A percentile compares a stretch with the other conserved stretches of the same genome.
phyloP scores from a whole-genome alignment of 768 basidiomycete species.

The Pleurotus ostreatus region DNA sequence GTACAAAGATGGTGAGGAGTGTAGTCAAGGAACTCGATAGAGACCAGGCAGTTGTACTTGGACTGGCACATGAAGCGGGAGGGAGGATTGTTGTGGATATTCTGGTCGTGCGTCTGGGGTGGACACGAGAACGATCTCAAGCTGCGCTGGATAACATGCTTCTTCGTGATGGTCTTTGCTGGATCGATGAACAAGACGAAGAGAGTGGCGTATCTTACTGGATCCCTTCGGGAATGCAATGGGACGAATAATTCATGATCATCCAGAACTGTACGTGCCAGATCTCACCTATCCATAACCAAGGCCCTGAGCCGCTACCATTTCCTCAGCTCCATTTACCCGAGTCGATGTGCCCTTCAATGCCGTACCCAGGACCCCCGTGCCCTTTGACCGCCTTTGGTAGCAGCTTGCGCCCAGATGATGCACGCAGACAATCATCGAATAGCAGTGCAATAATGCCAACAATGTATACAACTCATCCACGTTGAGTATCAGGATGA shows the following conservation, averaged over 20 bases:
- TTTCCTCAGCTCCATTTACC: too few species aligned
- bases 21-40: constrained; percentile 89
- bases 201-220: constrained; percentile 68
- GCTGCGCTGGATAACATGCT: constrained; percentile 88
- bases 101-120: constrained; percentile 59
- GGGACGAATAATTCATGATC: constrained; percentile 52
- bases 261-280: constrained; percentile 5
- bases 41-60: constrained; percentile 82
- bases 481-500: neutral
- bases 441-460: neutral
- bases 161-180: constrained; percentile 85
- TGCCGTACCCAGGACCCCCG: neutral
- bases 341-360: neutral
- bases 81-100: constrained; percentile 68
- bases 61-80: constrained; percentile 61
- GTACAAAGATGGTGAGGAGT: constrained; percentile 78
- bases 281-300: too few species aligned
- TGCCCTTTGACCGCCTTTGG: neutral
- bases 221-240: constrained; percentile 85
- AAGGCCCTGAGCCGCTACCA: neutral
- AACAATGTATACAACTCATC: neutral
- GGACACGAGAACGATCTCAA: constrained; percentile 74
- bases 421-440: too few species aligned
- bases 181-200: constrained; percentile 90
- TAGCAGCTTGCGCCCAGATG: too few species aligned